Conservation (phyloP, 257 asterid species). For the Plantago ovata region DNA sequence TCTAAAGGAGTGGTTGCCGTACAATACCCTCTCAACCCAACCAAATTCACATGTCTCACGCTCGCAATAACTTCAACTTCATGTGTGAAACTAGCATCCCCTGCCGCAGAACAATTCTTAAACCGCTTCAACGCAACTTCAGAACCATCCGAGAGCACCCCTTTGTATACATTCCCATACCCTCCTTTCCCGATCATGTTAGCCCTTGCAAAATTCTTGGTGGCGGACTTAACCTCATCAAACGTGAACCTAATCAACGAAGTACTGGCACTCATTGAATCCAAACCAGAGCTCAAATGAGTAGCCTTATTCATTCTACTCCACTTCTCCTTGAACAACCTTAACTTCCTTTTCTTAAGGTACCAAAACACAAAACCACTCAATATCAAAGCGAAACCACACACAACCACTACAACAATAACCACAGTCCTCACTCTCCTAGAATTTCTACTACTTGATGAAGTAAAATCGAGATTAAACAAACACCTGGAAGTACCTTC, state of each 20-base stretch:
- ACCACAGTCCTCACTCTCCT: conserved; percentile 27
- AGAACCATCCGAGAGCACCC: conserved; percentile 60
- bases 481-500: conserved; percentile 66
- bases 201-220: conserved; percentile 51
- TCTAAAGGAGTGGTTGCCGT: conserved; percentile 66
- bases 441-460: conserved; percentile 20
- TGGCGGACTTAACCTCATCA: conserved; percentile 61
- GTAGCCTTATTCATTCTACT: conserved; percentile 10
- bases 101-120: conserved; percentile 80
- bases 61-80: conserved; percentile 92
- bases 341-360: conserved; percentile 29
- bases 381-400: conserved; percentile 22
- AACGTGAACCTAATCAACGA: conserved; percentile 48
- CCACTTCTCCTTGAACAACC: conserved; percentile 18
- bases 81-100: conserved; percentile 60
- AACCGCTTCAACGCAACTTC: conserved; percentile 85
- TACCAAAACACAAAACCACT: conserved; percentile 33
- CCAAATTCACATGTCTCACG: conserved; percentile 73
- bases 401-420: conserved; percentile 27
- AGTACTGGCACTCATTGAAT: conserved; percentile 65
- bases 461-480: conserved; percentile 51
- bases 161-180: conserved; percentile 85
- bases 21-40: conserved; percentile 79
- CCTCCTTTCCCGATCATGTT: conserved; percentile 80
- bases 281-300: conserved; percentile 40